Conservation (phyloP, 2,329 filamentous ascomycete species). For the Alternaria atra region DNA sequence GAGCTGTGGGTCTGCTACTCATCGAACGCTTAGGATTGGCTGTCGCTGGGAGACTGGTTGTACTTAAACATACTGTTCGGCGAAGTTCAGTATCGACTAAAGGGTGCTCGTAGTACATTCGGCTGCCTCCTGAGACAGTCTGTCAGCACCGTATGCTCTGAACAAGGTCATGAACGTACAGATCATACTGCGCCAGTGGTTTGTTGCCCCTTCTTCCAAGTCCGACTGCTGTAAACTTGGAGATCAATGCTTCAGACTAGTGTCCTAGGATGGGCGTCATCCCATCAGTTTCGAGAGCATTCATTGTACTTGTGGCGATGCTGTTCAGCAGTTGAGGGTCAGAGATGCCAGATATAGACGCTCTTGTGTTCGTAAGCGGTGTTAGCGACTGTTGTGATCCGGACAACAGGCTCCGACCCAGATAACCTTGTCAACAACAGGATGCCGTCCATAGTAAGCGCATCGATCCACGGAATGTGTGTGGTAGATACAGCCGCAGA, state of each 20-base stretch:
- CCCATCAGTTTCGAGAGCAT: not conserved
- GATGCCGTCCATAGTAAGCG: constrained; percentile 42
- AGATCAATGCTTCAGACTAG: not conserved
- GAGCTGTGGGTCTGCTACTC: too few species aligned
- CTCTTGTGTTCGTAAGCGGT: not conserved
- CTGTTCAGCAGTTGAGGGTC: not conserved
- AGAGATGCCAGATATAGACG: not conserved
- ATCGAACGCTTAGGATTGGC: not conserved
- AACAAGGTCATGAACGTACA: not conserved
- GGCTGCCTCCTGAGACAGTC: not conserved
- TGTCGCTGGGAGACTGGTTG: not conserved
- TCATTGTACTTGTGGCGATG: not conserved
- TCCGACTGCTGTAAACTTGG: not conserved
- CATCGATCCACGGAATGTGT: constrained; percentile 49
- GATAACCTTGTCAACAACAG: constrained; percentile 41
- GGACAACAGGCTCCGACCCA: constrained; percentile 43
- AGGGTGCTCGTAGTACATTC: not conserved
- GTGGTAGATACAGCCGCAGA: constrained; percentile 50
- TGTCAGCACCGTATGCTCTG: not conserved
- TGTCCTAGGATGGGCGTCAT: not conserved
- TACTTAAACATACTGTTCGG: not conserved
- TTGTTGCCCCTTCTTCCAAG: not conserved
- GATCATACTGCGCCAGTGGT: not conserved
- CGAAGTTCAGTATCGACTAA: too few species aligned
- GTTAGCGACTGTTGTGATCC: constrained; percentile 18